Conservation (phyloP, 169 alveolate genomes). For the Blepharisma undulans region DNA sequence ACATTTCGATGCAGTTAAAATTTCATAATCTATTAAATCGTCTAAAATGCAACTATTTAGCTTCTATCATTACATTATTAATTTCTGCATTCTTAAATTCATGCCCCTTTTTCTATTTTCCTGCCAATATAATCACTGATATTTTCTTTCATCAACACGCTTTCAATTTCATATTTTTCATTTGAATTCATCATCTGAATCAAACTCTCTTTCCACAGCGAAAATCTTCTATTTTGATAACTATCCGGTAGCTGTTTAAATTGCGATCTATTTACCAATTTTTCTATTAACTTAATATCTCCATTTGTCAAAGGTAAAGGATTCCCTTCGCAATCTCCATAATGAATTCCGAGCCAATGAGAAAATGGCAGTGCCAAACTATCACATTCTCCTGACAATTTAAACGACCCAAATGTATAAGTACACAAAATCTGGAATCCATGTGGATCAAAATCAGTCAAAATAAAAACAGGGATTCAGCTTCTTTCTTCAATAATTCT, state of each 20-base stretch:
- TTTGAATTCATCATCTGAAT: neutral
- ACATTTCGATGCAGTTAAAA: too few species aligned
- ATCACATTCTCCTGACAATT: constrained; percentile 20
- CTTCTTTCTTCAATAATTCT: neutral
- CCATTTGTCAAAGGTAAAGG: neutral
- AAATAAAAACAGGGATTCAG: constrained; percentile 21
- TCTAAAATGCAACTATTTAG: neutral
- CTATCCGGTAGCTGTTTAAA: neutral
- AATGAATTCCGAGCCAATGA: constrained; percentile 42
- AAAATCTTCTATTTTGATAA: constrained; percentile 20
- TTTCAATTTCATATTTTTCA: constrained; percentile 30
- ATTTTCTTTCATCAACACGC: neutral
- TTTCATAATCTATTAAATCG: too few species aligned
- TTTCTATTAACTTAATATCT: constrained; percentile 8
- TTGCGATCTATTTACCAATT: neutral
- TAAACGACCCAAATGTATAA: constrained; percentile 29
- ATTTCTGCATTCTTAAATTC: neutral
- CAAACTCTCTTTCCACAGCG: neutral
- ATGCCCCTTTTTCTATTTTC: neutral
- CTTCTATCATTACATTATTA: too few species aligned
- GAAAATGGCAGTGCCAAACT: constrained; percentile 29
- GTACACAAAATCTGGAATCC: constrained; percentile 28
- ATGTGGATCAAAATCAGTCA: constrained; percentile 42
- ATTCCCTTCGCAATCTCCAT: neutral
- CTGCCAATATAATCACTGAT: neutral